phyloP scores from a whole-genome alignment of 495 filamentous ascomycete genomes.

The Achaetomiella virescens region DNA sequence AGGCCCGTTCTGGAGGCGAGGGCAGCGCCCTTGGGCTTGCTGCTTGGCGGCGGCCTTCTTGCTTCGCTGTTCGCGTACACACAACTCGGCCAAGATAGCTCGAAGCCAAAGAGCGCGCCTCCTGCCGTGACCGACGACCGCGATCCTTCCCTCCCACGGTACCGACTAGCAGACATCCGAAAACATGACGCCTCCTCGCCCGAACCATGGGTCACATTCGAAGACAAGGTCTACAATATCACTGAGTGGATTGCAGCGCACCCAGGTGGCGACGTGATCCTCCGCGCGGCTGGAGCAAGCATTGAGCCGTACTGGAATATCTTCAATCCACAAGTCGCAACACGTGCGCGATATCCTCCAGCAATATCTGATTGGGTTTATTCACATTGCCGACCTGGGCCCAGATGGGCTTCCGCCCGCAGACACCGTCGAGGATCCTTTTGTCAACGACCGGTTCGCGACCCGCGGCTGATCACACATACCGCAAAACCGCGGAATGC shows the following conservation, averaged over 20 bases:
- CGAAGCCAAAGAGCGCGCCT: neutral
- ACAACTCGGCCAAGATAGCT: constrained; percentile 11
- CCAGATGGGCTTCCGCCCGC: constrained; percentile 36
- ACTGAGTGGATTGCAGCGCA: constrained; percentile 54
- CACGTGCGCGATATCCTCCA: constrained; percentile 54
- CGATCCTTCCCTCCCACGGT: constrained; percentile 37
- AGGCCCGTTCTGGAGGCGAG: constrained; percentile 7
- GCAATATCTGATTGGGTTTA: constrained; percentile 47
- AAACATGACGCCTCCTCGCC: constrained; percentile 42
- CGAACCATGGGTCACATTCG: constrained; percentile 46
- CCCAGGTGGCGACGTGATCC: constrained; percentile 55
- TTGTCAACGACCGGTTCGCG: constrained; percentile 44
- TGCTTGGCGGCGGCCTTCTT: constrained; percentile 23
- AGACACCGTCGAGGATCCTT: constrained; percentile 50
- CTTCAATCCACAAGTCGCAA: constrained; percentile 53
- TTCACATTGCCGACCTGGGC: constrained; percentile 48
- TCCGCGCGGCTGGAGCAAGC: constrained; percentile 49
- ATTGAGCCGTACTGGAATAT: constrained; percentile 61
- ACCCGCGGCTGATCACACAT: constrained; percentile 40
- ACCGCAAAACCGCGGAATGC: constrained; percentile 52
- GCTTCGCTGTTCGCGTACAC: constrained; percentile 18
- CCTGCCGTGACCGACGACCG: constrained; percentile 18
- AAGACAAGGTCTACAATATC: constrained; percentile 53
- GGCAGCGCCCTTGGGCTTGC: constrained; percentile 16
- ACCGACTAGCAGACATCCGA: constrained; percentile 43